These are phyloP conservation scores for Arachis hypogaea DNA, from an alignment of 306 rosid species.

Conservation along the genomic window DNA sequence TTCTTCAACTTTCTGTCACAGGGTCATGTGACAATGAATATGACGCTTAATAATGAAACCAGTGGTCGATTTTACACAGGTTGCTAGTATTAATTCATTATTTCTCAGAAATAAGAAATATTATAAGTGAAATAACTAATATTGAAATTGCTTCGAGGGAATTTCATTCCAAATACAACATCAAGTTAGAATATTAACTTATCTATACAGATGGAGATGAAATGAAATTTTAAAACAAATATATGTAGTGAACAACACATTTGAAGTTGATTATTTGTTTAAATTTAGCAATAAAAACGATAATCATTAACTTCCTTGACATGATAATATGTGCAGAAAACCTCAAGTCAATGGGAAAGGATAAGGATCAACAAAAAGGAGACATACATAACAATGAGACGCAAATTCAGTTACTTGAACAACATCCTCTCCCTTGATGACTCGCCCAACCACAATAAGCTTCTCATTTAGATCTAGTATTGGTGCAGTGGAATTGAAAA, in stretches of 20 bases:
- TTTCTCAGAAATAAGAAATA: no score
- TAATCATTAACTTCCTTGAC: no score
- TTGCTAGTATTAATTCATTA: no score
- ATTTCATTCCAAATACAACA: slow-evolving; percentile 1
- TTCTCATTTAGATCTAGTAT: slow-evolving; percentile 90
- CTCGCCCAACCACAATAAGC: slow-evolving; percentile 84
- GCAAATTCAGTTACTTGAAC: slow-evolving; percentile 73
- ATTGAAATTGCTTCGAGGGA: slow-evolving; percentile 4
- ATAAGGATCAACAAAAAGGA: not conserved
- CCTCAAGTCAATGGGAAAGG: slow-evolving; percentile 10
- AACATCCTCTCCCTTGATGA: slow-evolving; percentile 91
- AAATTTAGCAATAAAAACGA: no score
- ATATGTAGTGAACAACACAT: slow-evolving; percentile 10
- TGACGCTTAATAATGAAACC: not conserved
- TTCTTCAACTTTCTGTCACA: slow-evolving; percentile 72
- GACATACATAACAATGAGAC: slow-evolving; percentile 15
- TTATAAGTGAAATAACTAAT: not conserved
- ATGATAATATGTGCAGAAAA: slow-evolving; percentile 1
- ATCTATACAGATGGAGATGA: not conserved
- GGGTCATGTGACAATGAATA: slow-evolving; percentile 29
- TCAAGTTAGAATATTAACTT: not conserved
- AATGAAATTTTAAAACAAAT: not conserved
- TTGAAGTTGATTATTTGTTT: no score
- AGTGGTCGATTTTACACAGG: no score
- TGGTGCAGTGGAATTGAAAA: slow-evolving; percentile 94